Evolutionary conservation across 2,329 filamentous ascomycete species (phyloP).

Genomic region (Calcarisporium arbuscula): DNA sequence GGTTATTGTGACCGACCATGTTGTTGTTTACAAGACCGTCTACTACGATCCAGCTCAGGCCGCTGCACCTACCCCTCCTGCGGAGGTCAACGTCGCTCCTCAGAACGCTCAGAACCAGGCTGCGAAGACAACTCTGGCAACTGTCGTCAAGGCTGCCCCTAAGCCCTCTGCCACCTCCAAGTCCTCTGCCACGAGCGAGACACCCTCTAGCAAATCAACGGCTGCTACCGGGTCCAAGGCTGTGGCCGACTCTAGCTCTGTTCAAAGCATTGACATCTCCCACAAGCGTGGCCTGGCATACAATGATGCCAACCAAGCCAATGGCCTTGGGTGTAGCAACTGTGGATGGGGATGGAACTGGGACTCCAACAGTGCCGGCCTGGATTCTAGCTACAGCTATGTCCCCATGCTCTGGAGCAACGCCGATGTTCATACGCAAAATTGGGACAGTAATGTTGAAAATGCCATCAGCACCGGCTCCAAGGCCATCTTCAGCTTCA

Average conservation of each 20-base stretch:
- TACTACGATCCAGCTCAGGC: no score
- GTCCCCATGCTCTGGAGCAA: conserved; percentile 63
- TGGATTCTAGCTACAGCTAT: conserved; percentile 44
- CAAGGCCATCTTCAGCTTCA: conserved; percentile 59
- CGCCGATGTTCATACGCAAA: conserved; percentile 31
- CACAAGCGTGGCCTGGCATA: conserved; percentile 63
- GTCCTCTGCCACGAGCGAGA: conserved; percentile 5
- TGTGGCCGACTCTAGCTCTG: neutral
- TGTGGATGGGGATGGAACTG: conserved; percentile 66
- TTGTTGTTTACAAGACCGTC: no score
- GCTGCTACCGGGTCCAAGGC: conserved; percentile 4
- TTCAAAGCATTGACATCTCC: conserved; percentile 13
- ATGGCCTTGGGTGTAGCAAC: conserved; percentile 40
- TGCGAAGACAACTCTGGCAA: conserved; percentile 27
- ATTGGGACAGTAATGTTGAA: conserved; percentile 46
- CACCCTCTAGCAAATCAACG: neutral
- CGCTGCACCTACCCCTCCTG: no score
- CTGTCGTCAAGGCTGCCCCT: conserved; percentile 3
- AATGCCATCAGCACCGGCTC: conserved; percentile 47
- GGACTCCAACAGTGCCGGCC: conserved; percentile 40
- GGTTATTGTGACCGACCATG: no score
- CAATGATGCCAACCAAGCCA: conserved; percentile 51
- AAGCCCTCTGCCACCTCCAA: conserved; percentile 1
- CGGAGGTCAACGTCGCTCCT: conserved; percentile 36
- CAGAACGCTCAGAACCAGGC: conserved; percentile 23